Evolutionary conservation across 495 filamentous ascomycete genomes (phyloP).

Genomic region (Penicillium maclennaniae): DNA sequence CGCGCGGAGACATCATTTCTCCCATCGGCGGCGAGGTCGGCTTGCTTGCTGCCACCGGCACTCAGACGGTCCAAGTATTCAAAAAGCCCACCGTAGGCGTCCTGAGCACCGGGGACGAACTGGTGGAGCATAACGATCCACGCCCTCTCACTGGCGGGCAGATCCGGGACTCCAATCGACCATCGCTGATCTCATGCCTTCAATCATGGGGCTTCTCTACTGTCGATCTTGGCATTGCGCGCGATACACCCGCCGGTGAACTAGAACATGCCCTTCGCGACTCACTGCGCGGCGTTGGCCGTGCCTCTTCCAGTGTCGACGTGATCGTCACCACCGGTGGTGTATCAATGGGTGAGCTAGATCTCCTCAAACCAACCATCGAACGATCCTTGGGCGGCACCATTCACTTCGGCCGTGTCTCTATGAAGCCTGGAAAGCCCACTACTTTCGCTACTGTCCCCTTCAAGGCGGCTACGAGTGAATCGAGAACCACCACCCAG

Average conservation of each 20-base stretch:
- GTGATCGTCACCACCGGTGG: conserved; percentile 90
- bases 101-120: conserved; percentile 91
- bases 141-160: conserved; percentile 68
- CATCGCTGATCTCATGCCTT: conserved; percentile 74
- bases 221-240: conserved; percentile 82
- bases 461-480: conserved; percentile 38
- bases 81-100: conserved; percentile 77
- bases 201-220: conserved; percentile 72
- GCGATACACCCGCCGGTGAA: conserved; percentile 65
- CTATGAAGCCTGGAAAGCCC: conserved; percentile 97
- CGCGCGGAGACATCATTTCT: conserved; percentile 71
- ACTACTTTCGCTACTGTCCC: conserved; percentile 93
- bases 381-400: conserved; percentile 86
- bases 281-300: conserved; percentile 56
- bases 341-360: conserved; percentile 97
- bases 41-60: conserved; percentile 80
- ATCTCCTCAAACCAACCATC: conserved; percentile 95
- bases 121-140: conserved; percentile 69
- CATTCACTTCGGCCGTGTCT: conserved; percentile 93
- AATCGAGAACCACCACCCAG: conserved; percentile 28
- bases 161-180: conserved; percentile 90
- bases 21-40: conserved; percentile 88
- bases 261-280: conserved; percentile 72
- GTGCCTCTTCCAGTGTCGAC: conserved; percentile 50
- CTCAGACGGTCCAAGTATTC: conserved; percentile 68